Base-by-base conservation (phyloP, 2,329 filamentous ascomycete genomes). In the Grosmannia clavigera region DNA sequence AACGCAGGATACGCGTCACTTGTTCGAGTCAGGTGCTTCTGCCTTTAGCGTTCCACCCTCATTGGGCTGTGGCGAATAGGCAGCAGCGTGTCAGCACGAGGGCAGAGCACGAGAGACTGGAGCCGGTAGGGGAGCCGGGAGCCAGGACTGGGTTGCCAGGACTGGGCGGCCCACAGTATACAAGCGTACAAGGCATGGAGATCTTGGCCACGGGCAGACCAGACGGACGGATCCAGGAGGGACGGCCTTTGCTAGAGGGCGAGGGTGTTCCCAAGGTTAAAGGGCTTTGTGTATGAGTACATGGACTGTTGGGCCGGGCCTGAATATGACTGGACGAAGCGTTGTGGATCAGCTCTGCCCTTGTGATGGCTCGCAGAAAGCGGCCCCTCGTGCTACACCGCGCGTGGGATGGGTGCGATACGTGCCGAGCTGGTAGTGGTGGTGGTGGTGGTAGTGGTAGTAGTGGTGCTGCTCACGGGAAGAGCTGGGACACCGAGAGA, bases 141-240 rank as follows among this genome's bases (percentile, higher is more conserved):
- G 53, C 33, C n/a, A 38, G 6, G 53, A 40, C 10, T 40, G 51
- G 33, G 33, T 35, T 5, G 9, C 9, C 33, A 7, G 33, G 33
- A 35, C 43, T 5, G 50, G 43, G 27, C 25, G 40, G 60, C 68
- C 61, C 64, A 73, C 73, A 73, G 80, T 61, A 82, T 79, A 75
- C 86, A 86, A 27, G 84, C 81, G 66, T 86, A 86, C 66, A 84
- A 83, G 9, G 85, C 73, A 86, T 83, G 7, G 83, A 85, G 61
- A 85, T 77, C 60, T 77, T 77, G 48, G 77, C 74, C 63, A 81
- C 70, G 59, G 80, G 78, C 58, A 86, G 68, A 5, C 76, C 78
- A 0, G 81, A 82, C 0, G 84, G 84, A n/a, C 81, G 77, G 59
- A 81, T 74, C 82, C 83, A 86, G 64, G 83, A 85, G 5, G 84